phyloP scores from a whole-genome alignment of 148 eudicot genomes.

The Camellia lanceoleosa region DNA sequence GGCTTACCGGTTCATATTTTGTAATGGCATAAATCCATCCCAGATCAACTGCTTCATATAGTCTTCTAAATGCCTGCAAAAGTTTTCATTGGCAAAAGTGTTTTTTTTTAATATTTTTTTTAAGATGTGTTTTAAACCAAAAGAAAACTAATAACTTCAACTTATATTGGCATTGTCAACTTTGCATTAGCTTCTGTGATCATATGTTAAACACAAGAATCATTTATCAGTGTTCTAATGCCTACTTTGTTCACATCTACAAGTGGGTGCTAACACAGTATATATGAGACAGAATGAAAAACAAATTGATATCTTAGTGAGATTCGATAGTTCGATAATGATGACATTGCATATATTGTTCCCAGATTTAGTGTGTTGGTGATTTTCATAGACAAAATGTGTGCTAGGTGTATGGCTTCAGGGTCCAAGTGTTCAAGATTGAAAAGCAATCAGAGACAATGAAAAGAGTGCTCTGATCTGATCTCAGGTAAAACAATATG shows the following conservation, averaged over 20 bases:
- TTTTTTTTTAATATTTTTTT: not conserved
- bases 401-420: too few species aligned
- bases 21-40: constrained; percentile 98
- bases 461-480: too few species aligned
- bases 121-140: not conserved
- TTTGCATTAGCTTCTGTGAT: not conserved
- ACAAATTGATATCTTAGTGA: too few species aligned
- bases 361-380: too few species aligned
- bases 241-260: not conserved
- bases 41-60: constrained; percentile 89
- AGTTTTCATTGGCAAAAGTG: not conserved
- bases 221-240: not conserved
- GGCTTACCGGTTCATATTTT: constrained; percentile 82
- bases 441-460: too few species aligned
- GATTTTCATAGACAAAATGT: too few species aligned
- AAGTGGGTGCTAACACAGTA: too few species aligned
- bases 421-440: too few species aligned
- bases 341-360: too few species aligned
- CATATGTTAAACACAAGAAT: not conserved
- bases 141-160: not conserved
- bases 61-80: constrained; percentile 76
- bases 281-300: too few species aligned
- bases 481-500: too few species aligned
- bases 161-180: not conserved
- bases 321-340: too few species aligned